Percentiles rank a stretch among this genome's conserved stretches.
Conservation (phyloP, 768 basidiomycete genomes). For the Chalciporus chontae region DNA sequence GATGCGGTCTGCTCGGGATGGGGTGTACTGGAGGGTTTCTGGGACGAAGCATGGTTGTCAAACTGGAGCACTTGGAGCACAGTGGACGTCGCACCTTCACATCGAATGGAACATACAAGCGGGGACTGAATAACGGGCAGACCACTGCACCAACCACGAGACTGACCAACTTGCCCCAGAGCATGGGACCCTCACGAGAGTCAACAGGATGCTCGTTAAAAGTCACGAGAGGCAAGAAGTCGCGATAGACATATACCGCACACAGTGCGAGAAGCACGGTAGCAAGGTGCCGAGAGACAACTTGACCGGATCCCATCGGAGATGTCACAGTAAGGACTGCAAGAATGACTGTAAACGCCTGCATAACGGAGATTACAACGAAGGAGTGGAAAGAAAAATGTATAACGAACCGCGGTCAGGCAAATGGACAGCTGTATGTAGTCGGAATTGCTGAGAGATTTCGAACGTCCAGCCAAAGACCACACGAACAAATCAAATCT, state of each 20-base stretch:
- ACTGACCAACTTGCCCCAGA: constrained; percentile 50
- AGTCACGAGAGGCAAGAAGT: constrained; percentile 55
- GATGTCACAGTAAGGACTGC: constrained; percentile 40
- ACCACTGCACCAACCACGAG: constrained; percentile 42
- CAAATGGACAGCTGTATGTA: constrained; percentile 32
- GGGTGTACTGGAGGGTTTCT: constrained; percentile 19
- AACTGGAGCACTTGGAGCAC: not conserved
- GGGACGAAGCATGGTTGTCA: not conserved
- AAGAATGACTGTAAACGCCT: constrained; percentile 46
- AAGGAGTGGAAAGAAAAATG: not conserved
- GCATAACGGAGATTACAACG: not conserved
- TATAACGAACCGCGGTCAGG: constrained; percentile 30
- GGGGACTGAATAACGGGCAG: constrained; percentile 53
- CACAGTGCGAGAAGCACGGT: constrained; percentile 44
- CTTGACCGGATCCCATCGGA: constrained; percentile 34
- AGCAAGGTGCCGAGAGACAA: constrained; percentile 45
- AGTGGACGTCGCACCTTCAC: constrained; percentile 18
- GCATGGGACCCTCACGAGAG: constrained; percentile 38
- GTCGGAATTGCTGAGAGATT: constrained; percentile 20
- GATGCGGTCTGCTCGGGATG: constrained; percentile 40
- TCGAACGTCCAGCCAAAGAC: no score
- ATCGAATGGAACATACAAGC: constrained; percentile 54
- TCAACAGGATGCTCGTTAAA: constrained; percentile 47
- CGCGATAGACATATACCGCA: constrained; percentile 49
- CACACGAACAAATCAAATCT: constrained; percentile 5